These are phyloP conservation scores for Porcisia hertigi DNA, from an alignment of 208 protist genomes.

Conservation along the genomic window DNA sequence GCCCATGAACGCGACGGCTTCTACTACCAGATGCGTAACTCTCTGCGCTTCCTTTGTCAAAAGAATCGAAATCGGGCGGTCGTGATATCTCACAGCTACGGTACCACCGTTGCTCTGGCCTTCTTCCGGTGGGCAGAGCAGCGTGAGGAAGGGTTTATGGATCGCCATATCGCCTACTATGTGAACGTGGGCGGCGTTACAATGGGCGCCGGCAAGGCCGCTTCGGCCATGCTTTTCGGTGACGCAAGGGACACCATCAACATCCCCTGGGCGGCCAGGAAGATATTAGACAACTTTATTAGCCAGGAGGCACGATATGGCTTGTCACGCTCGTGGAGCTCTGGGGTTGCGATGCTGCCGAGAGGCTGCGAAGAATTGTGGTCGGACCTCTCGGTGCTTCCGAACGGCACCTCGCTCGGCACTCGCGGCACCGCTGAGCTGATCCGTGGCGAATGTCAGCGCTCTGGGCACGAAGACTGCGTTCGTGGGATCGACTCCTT, in stretches of 20 bases:
- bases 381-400: slow-evolving; percentile 45
- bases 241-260: slow-evolving; percentile 88
- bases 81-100: slow-evolving; percentile 91
- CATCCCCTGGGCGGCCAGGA: slow-evolving; percentile 55
- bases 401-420: slow-evolving; percentile 56
- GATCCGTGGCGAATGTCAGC: slow-evolving; percentile 42
- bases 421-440: slow-evolving; percentile 35
- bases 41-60: slow-evolving; percentile 66
- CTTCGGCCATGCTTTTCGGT: slow-evolving; percentile 75
- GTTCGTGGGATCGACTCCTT: slow-evolving; percentile 38
- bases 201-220: slow-evolving; percentile 83
- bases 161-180: slow-evolving; percentile 85
- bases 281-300: slow-evolving; percentile 84
- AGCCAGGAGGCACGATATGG: slow-evolving; percentile 59
- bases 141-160: slow-evolving; percentile 71
- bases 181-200: slow-evolving; percentile 84
- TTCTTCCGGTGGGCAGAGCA: slow-evolving; percentile 90
- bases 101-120: slow-evolving; percentile 69
- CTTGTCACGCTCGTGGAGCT: slow-evolving; percentile 75
- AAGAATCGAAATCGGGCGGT: slow-evolving; percentile 76
- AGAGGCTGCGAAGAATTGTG: slow-evolving; percentile 56
- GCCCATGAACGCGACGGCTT: slow-evolving; percentile 85
- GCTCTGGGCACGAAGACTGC: slow-evolving; percentile 57
- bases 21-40: slow-evolving; percentile 76
- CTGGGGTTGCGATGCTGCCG: slow-evolving; percentile 72